Evolutionary conservation across 768 basidiomycete genomes (phyloP).

Genomic region (Panaeolus cyanescens): DNA sequence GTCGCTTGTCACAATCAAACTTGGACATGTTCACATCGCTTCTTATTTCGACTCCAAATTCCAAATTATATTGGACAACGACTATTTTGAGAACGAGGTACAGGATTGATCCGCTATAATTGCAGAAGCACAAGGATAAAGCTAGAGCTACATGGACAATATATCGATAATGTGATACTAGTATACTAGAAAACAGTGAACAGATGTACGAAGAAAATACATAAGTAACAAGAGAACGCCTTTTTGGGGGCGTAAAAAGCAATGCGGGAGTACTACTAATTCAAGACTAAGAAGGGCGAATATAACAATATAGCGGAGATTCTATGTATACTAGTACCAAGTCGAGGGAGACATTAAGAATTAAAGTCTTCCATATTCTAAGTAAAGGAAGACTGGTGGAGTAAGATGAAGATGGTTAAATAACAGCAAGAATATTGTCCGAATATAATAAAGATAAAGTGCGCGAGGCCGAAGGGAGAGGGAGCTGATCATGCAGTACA

Average conservation of each 20-base stretch:
- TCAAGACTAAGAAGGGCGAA: conserved; percentile 4
- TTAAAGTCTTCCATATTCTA: neutral
- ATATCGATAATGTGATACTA: neutral
- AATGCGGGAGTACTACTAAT: conserved; percentile 11
- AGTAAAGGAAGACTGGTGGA: neutral
- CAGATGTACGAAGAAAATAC: neutral
- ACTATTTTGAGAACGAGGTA: neutral
- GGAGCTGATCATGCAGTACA: neutral
- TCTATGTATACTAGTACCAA: conserved; percentile 6
- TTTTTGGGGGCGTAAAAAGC: neutral
- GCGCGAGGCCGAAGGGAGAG: neutral
- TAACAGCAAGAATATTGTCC: conserved; percentile 4
- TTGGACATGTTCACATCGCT: neutral
- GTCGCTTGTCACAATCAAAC: neutral
- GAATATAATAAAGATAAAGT: neutral
- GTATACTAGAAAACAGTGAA: conserved; percentile 2
- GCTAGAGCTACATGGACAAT: neutral
- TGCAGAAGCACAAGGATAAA: neutral
- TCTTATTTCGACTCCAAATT: neutral
- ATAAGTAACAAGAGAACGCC: neutral
- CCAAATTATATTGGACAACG: neutral
- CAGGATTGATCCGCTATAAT: conserved; percentile 1
- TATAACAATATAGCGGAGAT: conserved; percentile 1
- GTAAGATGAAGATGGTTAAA: conserved; percentile 10
- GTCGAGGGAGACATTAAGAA: neutral